Evolutionary conservation across 768 basidiomycete species (phyloP), one percentile per base, ranked within the genome.

Genomic region (Cubamyces sp.): DNA sequence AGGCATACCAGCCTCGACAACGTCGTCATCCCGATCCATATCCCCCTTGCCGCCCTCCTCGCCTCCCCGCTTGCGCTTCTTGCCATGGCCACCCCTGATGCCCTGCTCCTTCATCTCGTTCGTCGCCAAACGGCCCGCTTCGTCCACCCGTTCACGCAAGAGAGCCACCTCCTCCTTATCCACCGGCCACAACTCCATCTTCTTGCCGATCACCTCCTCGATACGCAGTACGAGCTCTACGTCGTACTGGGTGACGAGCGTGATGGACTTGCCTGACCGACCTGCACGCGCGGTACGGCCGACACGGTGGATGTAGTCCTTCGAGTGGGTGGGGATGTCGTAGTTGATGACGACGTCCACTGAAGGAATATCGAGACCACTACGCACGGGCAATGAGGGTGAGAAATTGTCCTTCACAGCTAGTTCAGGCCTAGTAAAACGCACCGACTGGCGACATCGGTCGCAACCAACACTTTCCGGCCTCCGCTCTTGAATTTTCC

Each of bases 271-370:
- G 46, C 97, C 97, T 1, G 94, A 87, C 45, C 97, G 86, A n/a
- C 97, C 97, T 3, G 97, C 97, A 71, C 97, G 90, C 6, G 97
- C 97, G 34, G 97, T 99, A 59, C 97, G 87, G 41, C 97, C 97
- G 11, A 99, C 97, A 46, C 97, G 87, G 73, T 99, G 97, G 52
- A 99, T 97, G 76, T 99, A 99, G 74, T 98, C 97, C 79, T 99
- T 98, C 16, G 96, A 98, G 73, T 98, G 93, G 0, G 93, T 93
- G 1, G 97, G 97, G 65, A 98, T 90, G 74, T 97, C 96, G 74
- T 93, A 99, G 76, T 99, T 99, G 76, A 99, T 92, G 60, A 99
- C 96, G 39, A 96, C 79, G 71, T 99, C 97, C 41, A 99, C 97
- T 26, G 90, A 85, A 12, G 96, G 95, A 61, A 99, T 95, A 75